Base-by-base conservation (phyloP, 192 early-diverging fungal species). In the Coemansia biformis region DNA sequence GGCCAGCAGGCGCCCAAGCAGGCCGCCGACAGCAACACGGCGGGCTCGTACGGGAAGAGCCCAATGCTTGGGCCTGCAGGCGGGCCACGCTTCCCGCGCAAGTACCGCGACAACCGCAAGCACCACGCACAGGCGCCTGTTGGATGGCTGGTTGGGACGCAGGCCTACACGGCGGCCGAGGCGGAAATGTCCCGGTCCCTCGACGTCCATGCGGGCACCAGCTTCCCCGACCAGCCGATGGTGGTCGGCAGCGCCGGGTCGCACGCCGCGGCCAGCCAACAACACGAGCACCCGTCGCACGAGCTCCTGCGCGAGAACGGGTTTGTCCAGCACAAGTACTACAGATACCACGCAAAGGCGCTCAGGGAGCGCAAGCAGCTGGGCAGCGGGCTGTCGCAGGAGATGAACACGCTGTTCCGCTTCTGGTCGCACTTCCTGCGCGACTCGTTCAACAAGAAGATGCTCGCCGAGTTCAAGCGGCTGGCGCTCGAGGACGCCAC, bases 401-500 rank as follows among this genome's bases (percentile, higher is more conserved):
- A 94, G 61, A 98, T 98, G 94, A 94, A 94, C 80, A 94, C 94
- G 9, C 69, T 98, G 49, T 93, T 84, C 74, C 84, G 91, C 18
- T 98, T 98, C 87, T 98, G 94, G 94, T 90, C 85, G 42, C 92
- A 94, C 75, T 98, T 98, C 66, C 77, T 98, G 65, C 91, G 91
- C 66, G 94, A 98, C 67, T 86, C 87, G 54, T 98, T 91, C 65
- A 94, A 92, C 81, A 81, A 83, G 69, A 82, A 81, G 51, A 93
- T 98, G 91, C 93, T 92, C 64, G 61, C 69, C 38, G 92, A 98
- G 72, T 98, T 98, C 74, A 89, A 89, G 71, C 76, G 81, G 8
- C 69, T 93, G 14, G 88, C 94, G 4, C 79, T 91, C 18, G 89
- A 96, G 54, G 94, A 98, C 65, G 86, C 90, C 34, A 75, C 79